Evolutionary conservation across 2,329 filamentous ascomycete species (phyloP), one percentile per base, ranked within the genome.

Genomic region (Sarocladium kiliense): DNA sequence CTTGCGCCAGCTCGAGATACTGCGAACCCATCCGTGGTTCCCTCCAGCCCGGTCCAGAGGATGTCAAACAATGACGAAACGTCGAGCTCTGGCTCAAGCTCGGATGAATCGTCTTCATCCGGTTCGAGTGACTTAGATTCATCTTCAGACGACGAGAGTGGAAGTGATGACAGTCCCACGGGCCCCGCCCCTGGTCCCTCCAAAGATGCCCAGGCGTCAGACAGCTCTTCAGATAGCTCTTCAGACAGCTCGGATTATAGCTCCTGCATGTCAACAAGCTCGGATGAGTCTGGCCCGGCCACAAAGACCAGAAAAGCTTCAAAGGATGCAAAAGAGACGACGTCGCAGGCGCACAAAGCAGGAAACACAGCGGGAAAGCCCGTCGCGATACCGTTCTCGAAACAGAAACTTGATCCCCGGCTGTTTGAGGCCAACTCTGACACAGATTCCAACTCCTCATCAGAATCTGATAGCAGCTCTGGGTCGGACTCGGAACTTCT

Each of bases 391-490:
- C 30, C 30, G 7, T 32, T 12, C 12, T 32, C 30, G 41, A 25
- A 9, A 44, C 18, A 21, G 16, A 44, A 44, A 18, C 18, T 6
- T 12, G 41, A 27, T 49, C 44, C 23, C 6, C 18, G 51, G 16
- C 25, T 61, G 57, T 16, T 63, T 3, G 64, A 67, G 3, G 66
- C 71, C 2, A 65, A 67, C 23, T 70, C 67, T 14, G 69, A 71
- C 0, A 72, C 72, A 3, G 76, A 75, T 27, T 72, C 70, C 14
- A 67, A 68, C 23, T 58, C 60, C 16, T 61, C 66, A 36, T 53
- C 54, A 19, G 53, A 63, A 42, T 58, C 54, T 44, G 58, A 59
- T 56, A 57, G 57, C 44, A 56, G 55, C 10, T 5, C 36, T 16
- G 36, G 18, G 12, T 39, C 36, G n/a, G 36, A 39, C 12, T 32